Conservation (phyloP, 768 basidiomycete species). For the Pleurotus pulmonarius region DNA sequence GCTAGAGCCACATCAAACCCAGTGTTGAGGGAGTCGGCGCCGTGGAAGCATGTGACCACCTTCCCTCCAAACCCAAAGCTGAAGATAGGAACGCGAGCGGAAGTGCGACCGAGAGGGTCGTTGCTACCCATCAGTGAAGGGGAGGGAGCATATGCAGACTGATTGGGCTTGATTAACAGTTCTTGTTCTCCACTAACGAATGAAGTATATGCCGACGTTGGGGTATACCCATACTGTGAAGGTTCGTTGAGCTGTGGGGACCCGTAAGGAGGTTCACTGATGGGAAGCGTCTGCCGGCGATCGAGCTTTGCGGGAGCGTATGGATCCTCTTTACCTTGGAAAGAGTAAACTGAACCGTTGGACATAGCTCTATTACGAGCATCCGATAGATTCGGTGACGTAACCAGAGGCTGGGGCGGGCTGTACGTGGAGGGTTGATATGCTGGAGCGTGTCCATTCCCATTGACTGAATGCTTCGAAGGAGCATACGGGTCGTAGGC, state of each 20-base stretch:
- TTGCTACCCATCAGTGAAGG: slow-evolving; percentile 80
- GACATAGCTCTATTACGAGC: slow-evolving; percentile 39
- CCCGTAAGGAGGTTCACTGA: slow-evolving; percentile 23
- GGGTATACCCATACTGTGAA: slow-evolving; percentile 1
- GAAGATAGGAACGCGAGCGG: slow-evolving; percentile 72
- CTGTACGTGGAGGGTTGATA: background rate
- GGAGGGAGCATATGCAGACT: slow-evolving; percentile 74
- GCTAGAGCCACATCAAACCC: slow-evolving; percentile 78
- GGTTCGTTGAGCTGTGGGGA: slow-evolving; percentile 16
- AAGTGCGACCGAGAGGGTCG: slow-evolving; percentile 74
- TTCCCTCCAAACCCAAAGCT: slow-evolving; percentile 95
- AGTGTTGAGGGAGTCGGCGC: slow-evolving; percentile 57
- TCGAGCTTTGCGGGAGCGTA: slow-evolving; percentile 26
- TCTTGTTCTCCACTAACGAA: slow-evolving; percentile 24
- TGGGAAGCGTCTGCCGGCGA: slow-evolving; percentile 18
- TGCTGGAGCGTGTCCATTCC: background rate
- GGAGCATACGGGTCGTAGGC: background rate
- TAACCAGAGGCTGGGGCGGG: background rate
- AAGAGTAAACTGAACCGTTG: slow-evolving; percentile 37
- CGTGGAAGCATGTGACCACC: slow-evolving; percentile 85
- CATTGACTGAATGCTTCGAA: background rate
- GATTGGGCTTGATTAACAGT: slow-evolving; percentile 31
- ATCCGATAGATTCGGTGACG: background rate
- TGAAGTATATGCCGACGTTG: background rate
- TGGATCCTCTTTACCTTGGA: slow-evolving; percentile 30